Evolutionary conservation across 2,329 filamentous ascomycete species (phyloP).

Genomic region (Diaporthe nobilis): DNA sequence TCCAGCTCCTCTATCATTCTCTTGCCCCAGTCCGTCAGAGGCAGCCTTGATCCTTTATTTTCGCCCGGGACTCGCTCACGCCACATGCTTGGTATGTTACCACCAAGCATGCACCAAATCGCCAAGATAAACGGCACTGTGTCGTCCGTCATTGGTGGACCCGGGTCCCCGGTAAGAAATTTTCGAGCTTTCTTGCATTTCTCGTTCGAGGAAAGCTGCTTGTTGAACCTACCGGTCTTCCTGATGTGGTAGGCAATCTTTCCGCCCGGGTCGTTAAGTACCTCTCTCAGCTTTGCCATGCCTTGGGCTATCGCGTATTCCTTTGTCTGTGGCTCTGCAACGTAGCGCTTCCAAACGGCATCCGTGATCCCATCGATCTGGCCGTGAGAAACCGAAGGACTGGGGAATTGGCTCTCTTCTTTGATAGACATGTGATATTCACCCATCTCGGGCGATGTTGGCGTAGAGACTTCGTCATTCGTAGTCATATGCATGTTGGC

Average conservation of each 20-base stretch:
- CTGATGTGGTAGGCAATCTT: not conserved
- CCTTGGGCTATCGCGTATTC: not conserved
- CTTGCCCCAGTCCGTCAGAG: not conserved
- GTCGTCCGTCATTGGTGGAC: not conserved
- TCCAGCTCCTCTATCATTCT: not conserved
- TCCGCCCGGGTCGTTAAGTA: not conserved
- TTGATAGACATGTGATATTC: not conserved
- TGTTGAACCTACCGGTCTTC: not conserved
- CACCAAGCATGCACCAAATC: not conserved
- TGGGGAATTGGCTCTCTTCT: rapidly evolving
- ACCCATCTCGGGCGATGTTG: not conserved
- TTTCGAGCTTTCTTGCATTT: not conserved
- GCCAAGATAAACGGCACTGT: not conserved
- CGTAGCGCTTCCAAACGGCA: not conserved
- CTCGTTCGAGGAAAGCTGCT: not conserved
- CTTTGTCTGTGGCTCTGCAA: rapidly evolving
- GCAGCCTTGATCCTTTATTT: not conserved
- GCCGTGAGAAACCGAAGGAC: not conserved
- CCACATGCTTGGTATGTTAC: not conserved
- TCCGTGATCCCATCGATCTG: not conserved
- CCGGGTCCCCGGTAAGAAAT: not conserved
- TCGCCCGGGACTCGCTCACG: not conserved
- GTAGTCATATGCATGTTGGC: not conserved
- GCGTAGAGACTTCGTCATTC: not conserved
- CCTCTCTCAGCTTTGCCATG: not conserved